Percentiles rank a stretch among this genome's conserved stretches.
Conservation (phyloP, 2,329 filamentous ascomycete genomes). For the Byssothecium circinans region DNA sequence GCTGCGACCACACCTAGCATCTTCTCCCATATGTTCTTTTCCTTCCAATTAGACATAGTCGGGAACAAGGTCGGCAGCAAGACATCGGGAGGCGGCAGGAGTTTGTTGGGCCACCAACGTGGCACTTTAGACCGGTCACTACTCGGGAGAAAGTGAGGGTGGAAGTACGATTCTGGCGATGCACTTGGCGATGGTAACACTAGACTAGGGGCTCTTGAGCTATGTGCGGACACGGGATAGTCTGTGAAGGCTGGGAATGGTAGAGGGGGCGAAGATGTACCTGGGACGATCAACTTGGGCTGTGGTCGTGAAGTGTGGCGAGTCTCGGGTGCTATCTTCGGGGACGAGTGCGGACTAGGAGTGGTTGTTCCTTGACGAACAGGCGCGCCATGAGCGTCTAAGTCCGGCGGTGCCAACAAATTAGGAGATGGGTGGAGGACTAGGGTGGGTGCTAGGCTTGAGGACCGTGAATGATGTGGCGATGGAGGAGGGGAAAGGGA, state of each 20-base stretch:
- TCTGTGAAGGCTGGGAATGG: constrained; percentile 73
- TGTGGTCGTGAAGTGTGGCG: constrained; percentile 35
- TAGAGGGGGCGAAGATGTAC: constrained; percentile 50
- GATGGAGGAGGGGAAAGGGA: constrained; percentile 45
- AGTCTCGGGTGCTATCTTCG: constrained; percentile 23
- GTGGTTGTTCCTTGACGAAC: constrained; percentile 21
- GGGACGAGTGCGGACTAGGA: constrained; percentile 31
- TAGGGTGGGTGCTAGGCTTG: constrained; percentile 30
- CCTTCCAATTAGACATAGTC: constrained; percentile 77
- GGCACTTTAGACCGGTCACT: constrained; percentile 49
- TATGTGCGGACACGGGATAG: constrained; percentile 43
- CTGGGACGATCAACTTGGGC: constrained; percentile 48
- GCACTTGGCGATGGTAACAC: constrained; percentile 56
- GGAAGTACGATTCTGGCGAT: constrained; percentile 54
- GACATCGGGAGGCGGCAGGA: constrained; percentile 72
- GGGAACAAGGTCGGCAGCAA: constrained; percentile 80
- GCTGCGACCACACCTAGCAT: constrained; percentile 78
- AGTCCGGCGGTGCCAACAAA: constrained; percentile 45
- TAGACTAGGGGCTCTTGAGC: constrained; percentile 57
- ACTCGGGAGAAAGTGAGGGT: constrained; percentile 46
- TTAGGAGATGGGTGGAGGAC: constrained; percentile 25
- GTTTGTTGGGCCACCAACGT: constrained; percentile 78
- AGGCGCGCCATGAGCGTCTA: constrained; percentile 21
- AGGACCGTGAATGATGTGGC: constrained; percentile 25
- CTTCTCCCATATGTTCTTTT: constrained; percentile 84